Conservation (phyloP, 2,329 filamentous ascomycete genomes). For the Colletotrichum tamarilloi region DNA sequence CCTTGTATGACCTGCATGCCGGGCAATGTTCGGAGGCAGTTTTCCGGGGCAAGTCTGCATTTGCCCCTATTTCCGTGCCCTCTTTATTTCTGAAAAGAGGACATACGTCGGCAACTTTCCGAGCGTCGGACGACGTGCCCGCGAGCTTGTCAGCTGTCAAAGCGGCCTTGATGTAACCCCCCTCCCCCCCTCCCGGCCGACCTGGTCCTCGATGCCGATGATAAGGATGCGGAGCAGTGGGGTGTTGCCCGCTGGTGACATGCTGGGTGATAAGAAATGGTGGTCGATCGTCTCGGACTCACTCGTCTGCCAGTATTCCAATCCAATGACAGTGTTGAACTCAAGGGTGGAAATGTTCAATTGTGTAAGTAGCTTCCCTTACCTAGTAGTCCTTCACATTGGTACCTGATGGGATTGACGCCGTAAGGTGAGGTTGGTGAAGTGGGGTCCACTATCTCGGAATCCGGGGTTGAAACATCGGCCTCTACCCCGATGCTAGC, state of each 20-base stretch:
- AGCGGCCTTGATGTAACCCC: neutral
- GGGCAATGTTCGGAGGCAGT: conserved; percentile 2
- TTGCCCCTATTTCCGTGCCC: neutral
- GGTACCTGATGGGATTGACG: neutral
- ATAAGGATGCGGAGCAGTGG: conserved; percentile 15
- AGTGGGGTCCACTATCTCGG: neutral
- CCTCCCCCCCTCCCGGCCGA: conserved; percentile 2
- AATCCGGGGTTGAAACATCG: neutral
- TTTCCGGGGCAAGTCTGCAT: conserved; percentile 1
- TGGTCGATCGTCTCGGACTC: neutral
- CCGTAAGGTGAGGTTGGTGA: neutral
- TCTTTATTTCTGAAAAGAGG: neutral
- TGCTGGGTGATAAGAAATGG: conserved; percentile 10
- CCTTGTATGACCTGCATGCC: neutral
- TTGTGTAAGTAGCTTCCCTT: too few species aligned
- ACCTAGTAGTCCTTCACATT: neutral
- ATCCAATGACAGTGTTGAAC: neutral
- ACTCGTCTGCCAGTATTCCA: neutral
- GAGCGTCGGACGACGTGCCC: neutral
- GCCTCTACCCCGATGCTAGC: conserved; percentile 20
- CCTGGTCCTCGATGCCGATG: neutral
- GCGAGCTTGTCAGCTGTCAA: neutral
- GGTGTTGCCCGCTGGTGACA: neutral
- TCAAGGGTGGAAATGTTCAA: neutral
- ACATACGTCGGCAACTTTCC: neutral